Base-by-base conservation (phyloP, 306 rosid species). In the Glycine soja region DNA sequence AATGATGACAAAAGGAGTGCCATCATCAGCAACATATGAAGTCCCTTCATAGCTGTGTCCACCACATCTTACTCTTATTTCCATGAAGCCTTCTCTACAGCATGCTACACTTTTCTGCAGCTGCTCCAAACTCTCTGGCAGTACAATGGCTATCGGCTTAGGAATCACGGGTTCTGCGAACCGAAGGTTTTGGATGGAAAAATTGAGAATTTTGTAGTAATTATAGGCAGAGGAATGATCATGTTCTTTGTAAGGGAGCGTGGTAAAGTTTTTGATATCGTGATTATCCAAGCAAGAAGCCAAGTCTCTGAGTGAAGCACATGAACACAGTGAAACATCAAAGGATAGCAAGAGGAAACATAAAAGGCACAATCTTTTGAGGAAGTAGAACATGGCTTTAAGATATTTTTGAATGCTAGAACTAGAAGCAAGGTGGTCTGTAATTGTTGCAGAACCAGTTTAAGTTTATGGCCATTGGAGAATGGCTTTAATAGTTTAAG, bases 11-110 rank as follows among this genome's bases (percentile, higher is more conserved):
- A 90, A 93, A 18, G 59, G 83, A 62, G 86, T 57, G 5, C 86
- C 91, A 9, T 83, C 91, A 15, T 3, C 70, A 2, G 89, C 65
- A 34, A 88, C 90, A 3, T 86, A 91, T 3, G 95, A 91, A 48
- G 92, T 91, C 24, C 97, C 97, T 87, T 91, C 97, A 34, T 93
- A 93, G 85, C 96, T 93, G 51, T 91, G 97, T 46, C 97, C 97
- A 10, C 94, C 97, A 18, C 92, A 57, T 75, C 96, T 85, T 57
- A 84, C 88, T 80, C 91, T 85, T 46, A 93, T 86, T 62, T 56
- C 85, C 65, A 72, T 16, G 36, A 82, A 58, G 56, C 51, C 52
- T 75, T 88, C 74, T 80, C 84, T 90, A 7, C 84, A 83, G 86
- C 97, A 93, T 36, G 64, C 48, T 0, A 90, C 62, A 69, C 81